Percentiles rank a stretch among this genome's conserved stretches.
Conservation (phyloP, 1,284 basidiomycete species). For the Ganoderma lingzhi region DNA sequence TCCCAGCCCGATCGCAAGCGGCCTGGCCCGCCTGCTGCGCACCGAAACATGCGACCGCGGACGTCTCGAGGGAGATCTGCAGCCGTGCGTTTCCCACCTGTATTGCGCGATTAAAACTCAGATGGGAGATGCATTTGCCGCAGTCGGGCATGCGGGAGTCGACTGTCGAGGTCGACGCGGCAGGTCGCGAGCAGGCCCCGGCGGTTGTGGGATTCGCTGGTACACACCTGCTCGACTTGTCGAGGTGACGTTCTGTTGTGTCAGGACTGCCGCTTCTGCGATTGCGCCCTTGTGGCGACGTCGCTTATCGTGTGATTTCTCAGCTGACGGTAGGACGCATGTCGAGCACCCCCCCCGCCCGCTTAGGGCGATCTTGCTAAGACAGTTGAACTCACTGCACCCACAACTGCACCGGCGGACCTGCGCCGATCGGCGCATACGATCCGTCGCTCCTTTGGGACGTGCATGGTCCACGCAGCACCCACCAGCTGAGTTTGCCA, state of each 20-base stretch:
- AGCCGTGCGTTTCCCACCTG: slow-evolving; percentile 23
- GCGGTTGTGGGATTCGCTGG: background rate
- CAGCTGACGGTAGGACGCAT: slow-evolving; percentile 7
- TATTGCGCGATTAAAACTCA: slow-evolving; percentile 4
- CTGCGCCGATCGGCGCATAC: slow-evolving; percentile 7
- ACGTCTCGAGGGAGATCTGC: slow-evolving; percentile 23
- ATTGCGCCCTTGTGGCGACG: background rate
- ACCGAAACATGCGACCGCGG: slow-evolving; percentile 12
- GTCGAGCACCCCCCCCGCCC: background rate
- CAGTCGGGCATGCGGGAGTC: slow-evolving; percentile 1
- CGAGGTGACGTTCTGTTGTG: slow-evolving; percentile 13
- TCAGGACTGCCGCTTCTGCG: slow-evolving; percentile 6
- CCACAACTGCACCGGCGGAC: slow-evolving; percentile 23
- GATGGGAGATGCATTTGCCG: background rate
- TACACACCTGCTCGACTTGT: background rate
- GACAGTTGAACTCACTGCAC: slow-evolving; percentile 13
- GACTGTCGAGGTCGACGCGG: slow-evolving; percentile 1
- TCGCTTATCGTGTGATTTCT: slow-evolving; percentile 13
- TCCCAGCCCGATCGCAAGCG: slow-evolving; percentile 16
- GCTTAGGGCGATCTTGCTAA: slow-evolving; percentile 8
- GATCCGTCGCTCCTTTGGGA: slow-evolving; percentile 10
- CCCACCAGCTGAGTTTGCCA: background rate
- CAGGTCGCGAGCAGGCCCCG: slow-evolving; percentile 5
- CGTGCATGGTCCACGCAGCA: background rate
- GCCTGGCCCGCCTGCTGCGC: slow-evolving; percentile 18